phyloP scores from a whole-genome alignment of 2,329 filamentous ascomycete species.

The Sporothrix brasiliensis region DNA sequence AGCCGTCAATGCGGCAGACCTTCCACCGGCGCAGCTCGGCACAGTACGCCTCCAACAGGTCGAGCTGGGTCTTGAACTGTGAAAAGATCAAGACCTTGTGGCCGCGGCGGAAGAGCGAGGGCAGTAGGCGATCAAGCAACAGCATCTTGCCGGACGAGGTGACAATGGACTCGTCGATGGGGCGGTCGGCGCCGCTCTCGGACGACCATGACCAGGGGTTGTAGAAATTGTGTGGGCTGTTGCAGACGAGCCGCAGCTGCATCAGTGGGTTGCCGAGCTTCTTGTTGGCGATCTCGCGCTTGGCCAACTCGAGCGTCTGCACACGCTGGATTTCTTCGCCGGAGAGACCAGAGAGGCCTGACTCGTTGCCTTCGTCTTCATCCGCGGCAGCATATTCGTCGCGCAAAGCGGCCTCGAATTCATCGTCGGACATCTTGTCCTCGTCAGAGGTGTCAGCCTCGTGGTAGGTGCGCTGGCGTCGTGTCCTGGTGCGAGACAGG shows the following conservation, averaged over 20 bases:
- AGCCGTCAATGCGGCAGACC: constrained; percentile 87
- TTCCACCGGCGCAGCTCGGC: constrained; percentile 75
- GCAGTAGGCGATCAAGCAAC: constrained; percentile 82
- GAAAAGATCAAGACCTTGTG: constrained; percentile 97
- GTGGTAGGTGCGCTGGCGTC: constrained; percentile 49
- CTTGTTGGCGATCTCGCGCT: constrained; percentile 85
- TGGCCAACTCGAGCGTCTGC: constrained; percentile 74
- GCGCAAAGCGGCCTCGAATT: constrained; percentile 79
- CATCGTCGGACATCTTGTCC: constrained; percentile 72
- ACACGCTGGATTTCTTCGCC: constrained; percentile 66
- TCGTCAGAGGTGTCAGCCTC: constrained; percentile 63
- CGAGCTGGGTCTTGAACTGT: constrained; percentile 92
- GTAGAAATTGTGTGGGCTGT: constrained; percentile 95
- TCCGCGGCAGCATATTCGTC: constrained; percentile 55
- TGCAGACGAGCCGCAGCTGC: constrained; percentile 89
- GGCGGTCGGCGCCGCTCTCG: constrained; percentile 48
- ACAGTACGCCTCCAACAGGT: constrained; percentile 88
- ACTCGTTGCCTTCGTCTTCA: constrained; percentile 47
- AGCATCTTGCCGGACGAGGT: constrained; percentile 95
- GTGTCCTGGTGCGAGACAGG: constrained; percentile 52
- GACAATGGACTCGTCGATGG: constrained; percentile 78
- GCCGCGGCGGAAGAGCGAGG: constrained; percentile 68
- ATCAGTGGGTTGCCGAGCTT: constrained; percentile 92
- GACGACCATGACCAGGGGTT: constrained; percentile 72
- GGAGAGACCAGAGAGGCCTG: constrained; percentile 43